Base-by-base conservation (phyloP, 371 early-diverging fungal genomes). In the Globomyces sp. region DNA sequence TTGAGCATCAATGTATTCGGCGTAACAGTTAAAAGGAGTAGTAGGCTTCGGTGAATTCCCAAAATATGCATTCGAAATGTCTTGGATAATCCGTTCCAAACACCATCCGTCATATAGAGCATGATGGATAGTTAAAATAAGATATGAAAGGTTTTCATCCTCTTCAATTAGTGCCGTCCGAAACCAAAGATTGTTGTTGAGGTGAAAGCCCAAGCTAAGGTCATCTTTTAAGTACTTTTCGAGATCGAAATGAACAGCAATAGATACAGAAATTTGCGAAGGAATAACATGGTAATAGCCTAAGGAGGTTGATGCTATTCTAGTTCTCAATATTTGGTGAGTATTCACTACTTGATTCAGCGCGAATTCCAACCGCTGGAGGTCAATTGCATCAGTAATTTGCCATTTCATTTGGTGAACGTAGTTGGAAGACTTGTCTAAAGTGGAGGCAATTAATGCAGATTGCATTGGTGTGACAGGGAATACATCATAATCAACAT, bases 401-500 rank as follows among this genome's bases (percentile, higher is more conserved):
- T 13, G 46, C 50, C 47, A 59, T 6, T 62, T 45, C 24, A 36
- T 24, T 5, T 71, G 71, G 39, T 71, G 45, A 11, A 59, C 44
- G 57, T 70, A 70, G 3, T 64, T 69, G n/a, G 71, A 70, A n/a
- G 44, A 8, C 36, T 70, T 55, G 40, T 66, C 61, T 1, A 70
- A 13, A 1, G 70, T 70, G 24, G 68, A 55, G 34, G 58, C 70
- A 36, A 70, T 13, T 69, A 70, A 64, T 42, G 50, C 70, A 11
- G 40, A 8, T 51, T 71, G 71, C 58, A 71, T 43, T 13, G 52
- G 47, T 2, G 71, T 71, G 34, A 49, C 39, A 37, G 69, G 69
- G 48, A 37, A 67, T 3, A 51, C 41, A 67, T 48, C 64, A 40
- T 34, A 46, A 8, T 55, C 66, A 39, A 13, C 6, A 39, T 0